Base-by-base conservation (phyloP, 2,329 filamentous ascomycete species). In the Sordariomycetes sp. region DNA sequence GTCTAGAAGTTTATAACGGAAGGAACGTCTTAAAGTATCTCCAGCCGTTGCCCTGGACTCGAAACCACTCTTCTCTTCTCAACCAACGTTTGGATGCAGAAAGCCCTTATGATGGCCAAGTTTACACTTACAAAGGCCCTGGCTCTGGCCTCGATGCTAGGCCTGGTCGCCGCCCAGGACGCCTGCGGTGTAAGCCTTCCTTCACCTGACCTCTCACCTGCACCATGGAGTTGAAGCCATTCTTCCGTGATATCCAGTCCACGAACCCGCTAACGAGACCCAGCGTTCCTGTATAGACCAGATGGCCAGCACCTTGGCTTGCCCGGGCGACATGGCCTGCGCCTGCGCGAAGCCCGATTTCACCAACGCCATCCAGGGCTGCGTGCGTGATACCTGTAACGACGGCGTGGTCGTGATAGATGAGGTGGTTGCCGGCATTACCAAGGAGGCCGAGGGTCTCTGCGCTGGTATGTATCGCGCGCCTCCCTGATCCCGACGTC, bases 311-410 rank as follows among this genome's bases (percentile, higher is more conserved):
- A 57, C 69, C 32, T 63, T 64, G 22, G 62, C 65, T 17, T 78
- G 76, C 60, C 66, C 77, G 4, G 28, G 28, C 28, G 28, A 32
- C 32, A 64, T 64, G 22, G 62, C 65, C n/a, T 78, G 76, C 60
- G 65, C 77, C 17, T 78, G 76, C 61, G 62, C 60, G 32, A 68
- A 69, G 12, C 56, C 64, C 1, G 63, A 63, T 22, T 73, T 72
- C 56, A 53, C 63, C 32, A 63, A 63, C 57, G 71, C 70, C n/a
- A 66, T 76, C 53, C 63, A 65, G 24, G 73, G 76, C 54, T 77
- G 74, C 58, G 68, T 72, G 36, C 64, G 62, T 52, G 57, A 63
- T 25, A 63, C 64, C 13, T 71, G 69, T 22, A 45, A 45, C 39
- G 60, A 69, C 17, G 60, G 62, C 7, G 52, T 20, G 10, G 45